Base-by-base conservation (phyloP, 441 rosid species). In the Flueggea neowawraea region DNA sequence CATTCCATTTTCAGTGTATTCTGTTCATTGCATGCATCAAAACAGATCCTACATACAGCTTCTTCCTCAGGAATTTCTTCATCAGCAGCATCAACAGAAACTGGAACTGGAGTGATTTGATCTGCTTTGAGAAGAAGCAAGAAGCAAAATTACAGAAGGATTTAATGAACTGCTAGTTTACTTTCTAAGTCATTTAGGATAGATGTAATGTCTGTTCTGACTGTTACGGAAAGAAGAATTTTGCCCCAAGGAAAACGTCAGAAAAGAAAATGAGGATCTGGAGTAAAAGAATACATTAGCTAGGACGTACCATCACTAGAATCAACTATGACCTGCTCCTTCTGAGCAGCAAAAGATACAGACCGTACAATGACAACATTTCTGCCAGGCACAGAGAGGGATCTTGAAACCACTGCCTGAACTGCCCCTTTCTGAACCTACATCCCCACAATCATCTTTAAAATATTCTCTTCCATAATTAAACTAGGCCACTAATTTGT, bases 61-160 rank as follows among this genome's bases (percentile, higher is more conserved):
- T 93, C 94, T 75, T 93, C 97, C 79, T 93, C 97, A 10, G 95
- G 88, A 64, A 93, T 93, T 76, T 90, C 96, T 82, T 90, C 96
- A 76, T 88, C 96, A 13, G 81, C 73, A 52, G 32, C 84, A 75
- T 84, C 86, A 3, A 0, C 28, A 22, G 28, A 22, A 22, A 36
- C 31, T 8, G 90, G 77, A 76, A 56, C 81, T 8, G 80, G 73
- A 68, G 74, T 69, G 61, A 81, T 82, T 72, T 87, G 79, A 82
- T 84, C 98, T 83, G 82, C 69, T 63, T 69, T 53, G 13, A 28
- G 28, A 22, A 22, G 28, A 2, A 22, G 32, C 59, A 69, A 63
- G 60, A 63, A 43, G 15, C 53, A 59, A 63, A 73, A 45, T 69
- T 6, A 62, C n/a, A 31, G 44, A 16, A 11, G 53, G 45, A 65